Evolutionary conservation across 768 basidiomycete species (phyloP), one percentile per base, ranked within the genome.

Genomic region (Chalciporus chontae): DNA sequence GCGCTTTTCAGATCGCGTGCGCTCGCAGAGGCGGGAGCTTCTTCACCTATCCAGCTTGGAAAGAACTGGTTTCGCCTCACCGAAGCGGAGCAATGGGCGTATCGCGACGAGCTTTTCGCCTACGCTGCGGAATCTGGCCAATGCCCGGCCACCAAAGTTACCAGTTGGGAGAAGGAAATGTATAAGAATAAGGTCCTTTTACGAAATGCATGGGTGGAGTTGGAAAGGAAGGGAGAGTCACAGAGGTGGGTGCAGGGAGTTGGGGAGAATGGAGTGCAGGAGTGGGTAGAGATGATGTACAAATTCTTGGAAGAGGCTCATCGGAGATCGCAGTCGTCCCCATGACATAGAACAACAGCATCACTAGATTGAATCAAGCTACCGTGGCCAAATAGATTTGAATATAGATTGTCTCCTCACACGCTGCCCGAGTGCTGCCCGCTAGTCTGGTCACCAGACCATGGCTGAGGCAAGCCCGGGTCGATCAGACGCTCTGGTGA

Each of bases 221-320:
- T 89, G 41, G 83, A 83, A 62, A 69, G 61, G 47, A 68, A 60
- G 5, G 83, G 84, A 0, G 77, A 83, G 48, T 83, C 80, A 2
- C 74, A 75, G 31, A 69, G 70, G 15, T 87, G 82, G 82, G 72
- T 87, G 19, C 69, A 68, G 45, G 84, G 77, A 2, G 79, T 89
- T n/a, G 87, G 87, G 1, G 64, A 74, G 60, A 70, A 71, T 17
- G 81, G 78, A 24, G 46, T 60, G 5, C 64, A 77, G 27, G 84
- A 88, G 53, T 90, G 88, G 88, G 71, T 81, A 9, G 75, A 73
- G 24, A 50, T 79, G 53, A 71, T 75, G 66, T 58, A 62, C 47
- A 59, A 54, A 50, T 50, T 78, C 43, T 43, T 73, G 41, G 51
- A 61, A 54, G 47, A 67, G 19, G 62, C 59, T n/a, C 61, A 66